These are phyloP conservation scores for Caryopteris hybrid DNA, from an alignment of 305 asterid genomes.

Conservation along the genomic window DNA sequence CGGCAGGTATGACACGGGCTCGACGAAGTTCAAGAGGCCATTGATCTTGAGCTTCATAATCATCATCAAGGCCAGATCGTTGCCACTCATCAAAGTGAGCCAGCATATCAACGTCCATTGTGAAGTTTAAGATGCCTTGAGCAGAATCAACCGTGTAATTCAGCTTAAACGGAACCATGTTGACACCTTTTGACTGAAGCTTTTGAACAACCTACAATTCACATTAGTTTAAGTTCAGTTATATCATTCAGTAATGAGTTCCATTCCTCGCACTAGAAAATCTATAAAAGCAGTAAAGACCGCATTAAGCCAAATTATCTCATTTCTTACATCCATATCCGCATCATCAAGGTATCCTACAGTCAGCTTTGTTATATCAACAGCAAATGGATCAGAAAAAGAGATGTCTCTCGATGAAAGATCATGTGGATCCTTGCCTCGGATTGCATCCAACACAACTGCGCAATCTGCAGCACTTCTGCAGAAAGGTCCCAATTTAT, in stretches of 20 bases:
- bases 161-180: conserved; percentile 72
- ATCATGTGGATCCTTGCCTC: conserved; percentile 82
- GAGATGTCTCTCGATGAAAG: conserved; percentile 71
- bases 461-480: conserved; percentile 79
- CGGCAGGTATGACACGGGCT: conserved; percentile 85
- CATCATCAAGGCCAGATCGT: conserved; percentile 64
- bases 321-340: conserved; percentile 66
- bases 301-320: background rate
- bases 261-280: background rate
- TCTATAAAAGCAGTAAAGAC: background rate
- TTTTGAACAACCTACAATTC: conserved; percentile 58
- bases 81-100: conserved; percentile 96
- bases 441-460: conserved; percentile 54
- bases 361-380: conserved; percentile 67
- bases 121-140: conserved; percentile 88
- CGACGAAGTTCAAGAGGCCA: conserved; percentile 94
- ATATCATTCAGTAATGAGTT: background rate
- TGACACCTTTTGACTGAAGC: conserved; percentile 69
- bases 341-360: conserved; percentile 92
- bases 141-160: conserved; percentile 75
- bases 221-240: too few species aligned
- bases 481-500: conserved; percentile 89
- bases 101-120: conserved; percentile 92
- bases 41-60: conserved; percentile 89
- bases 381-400: conserved; percentile 64